Conservation (phyloP, 768 basidiomycete genomes). For the Guyanaporus albipodus region DNA sequence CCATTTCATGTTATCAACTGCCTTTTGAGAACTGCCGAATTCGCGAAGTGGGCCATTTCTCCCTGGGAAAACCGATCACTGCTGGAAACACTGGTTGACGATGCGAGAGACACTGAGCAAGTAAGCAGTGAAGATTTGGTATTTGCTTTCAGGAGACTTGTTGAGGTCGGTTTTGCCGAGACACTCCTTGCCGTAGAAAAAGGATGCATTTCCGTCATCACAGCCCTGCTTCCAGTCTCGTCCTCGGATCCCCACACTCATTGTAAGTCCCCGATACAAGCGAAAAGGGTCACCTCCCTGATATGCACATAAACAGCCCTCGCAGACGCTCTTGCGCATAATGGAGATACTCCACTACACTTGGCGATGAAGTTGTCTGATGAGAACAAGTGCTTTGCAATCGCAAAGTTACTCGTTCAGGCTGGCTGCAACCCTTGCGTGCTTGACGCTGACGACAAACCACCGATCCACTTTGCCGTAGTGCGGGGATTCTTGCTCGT, state of each 20-base stretch:
- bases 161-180: not conserved
- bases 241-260: not conserved
- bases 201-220: not conserved
- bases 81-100: conserved; percentile 1
- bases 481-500: not conserved
- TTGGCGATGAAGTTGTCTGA: not conserved
- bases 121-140: not conserved
- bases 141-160: not conserved
- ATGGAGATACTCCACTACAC: conserved; percentile 10
- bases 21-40: not conserved
- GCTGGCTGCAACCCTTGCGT: not conserved
- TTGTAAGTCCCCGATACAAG: not conserved
- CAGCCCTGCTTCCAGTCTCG: not conserved
- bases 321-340: not conserved
- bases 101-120: not conserved
- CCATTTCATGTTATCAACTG: conserved; percentile 2
- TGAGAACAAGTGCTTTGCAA: not conserved
- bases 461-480: not conserved
- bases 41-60: not conserved
- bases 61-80: conserved; percentile 4
- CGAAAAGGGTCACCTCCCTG: not conserved
- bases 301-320: not conserved
- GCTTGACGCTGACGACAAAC: not conserved
- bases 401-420: not conserved
- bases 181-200: conserved; percentile 4